A percentile compares a stretch with the other conserved stretches of the same genome.
Conservation (phyloP, 2,329 filamentous ascomycete species). For the Arachnomyces sp. region DNA sequence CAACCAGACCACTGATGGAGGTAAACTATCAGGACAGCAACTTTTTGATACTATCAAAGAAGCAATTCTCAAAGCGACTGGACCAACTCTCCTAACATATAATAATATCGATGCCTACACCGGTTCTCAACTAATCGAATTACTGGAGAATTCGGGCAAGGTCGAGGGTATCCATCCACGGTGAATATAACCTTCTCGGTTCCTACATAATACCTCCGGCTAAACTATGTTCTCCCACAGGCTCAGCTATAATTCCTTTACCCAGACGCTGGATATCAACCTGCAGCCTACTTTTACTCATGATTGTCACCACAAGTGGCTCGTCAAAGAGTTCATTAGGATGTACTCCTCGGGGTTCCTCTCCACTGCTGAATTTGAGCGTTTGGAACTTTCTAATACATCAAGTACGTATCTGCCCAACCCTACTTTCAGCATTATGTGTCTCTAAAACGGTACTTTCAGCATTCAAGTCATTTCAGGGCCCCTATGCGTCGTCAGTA, state of each 20-base stretch:
- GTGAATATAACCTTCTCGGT: too few species aligned
- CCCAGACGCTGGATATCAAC: slow-evolving; percentile 4
- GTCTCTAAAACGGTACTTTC: neutral
- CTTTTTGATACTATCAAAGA: slow-evolving; percentile 5
- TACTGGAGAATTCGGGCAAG: too few species aligned
- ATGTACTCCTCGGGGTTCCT: slow-evolving; percentile 4
- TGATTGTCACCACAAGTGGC: slow-evolving; percentile 4
- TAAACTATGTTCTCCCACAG: too few species aligned
- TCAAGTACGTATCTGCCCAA: slow-evolving; percentile 2
- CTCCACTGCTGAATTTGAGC: neutral
- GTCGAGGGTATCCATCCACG: too few species aligned
- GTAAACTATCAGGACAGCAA: slow-evolving; percentile 6
- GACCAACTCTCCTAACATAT: slow-evolving; percentile 2
- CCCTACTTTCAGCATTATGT: too few species aligned
- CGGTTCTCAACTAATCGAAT: too few species aligned
- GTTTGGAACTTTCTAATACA: neutral
- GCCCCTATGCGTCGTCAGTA: slow-evolving; percentile 9
- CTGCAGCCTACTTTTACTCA: slow-evolving; percentile 3
- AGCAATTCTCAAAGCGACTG: neutral
- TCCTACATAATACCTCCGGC: too few species aligned
- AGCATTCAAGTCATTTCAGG: slow-evolving; percentile 6
- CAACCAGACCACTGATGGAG: too few species aligned
- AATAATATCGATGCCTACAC: slow-evolving; percentile 4
- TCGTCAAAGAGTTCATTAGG: neutral
- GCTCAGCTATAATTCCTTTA: slow-evolving; percentile 6